Evolutionary conservation across 176 grass and related monocot genomes (phyloP).

Genomic region (Luzula sylvatica): DNA sequence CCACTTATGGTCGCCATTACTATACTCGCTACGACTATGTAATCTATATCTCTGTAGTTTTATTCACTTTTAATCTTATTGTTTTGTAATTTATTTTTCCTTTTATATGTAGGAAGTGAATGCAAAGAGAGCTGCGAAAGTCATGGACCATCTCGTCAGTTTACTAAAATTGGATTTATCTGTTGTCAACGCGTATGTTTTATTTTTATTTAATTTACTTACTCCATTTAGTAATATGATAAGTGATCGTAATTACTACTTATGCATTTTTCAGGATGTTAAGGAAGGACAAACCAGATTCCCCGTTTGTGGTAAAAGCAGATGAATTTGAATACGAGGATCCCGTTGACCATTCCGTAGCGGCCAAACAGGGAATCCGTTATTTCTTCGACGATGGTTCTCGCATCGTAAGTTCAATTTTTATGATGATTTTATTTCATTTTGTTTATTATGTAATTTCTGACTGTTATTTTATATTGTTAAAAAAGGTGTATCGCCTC

Average conservation of each 20-base stretch:
- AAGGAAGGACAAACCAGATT: conserved; percentile 59
- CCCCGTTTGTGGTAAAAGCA: conserved; percentile 50
- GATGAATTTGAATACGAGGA: conserved; percentile 99
- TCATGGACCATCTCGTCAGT: conserved; percentile 70
- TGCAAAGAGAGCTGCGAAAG: conserved; percentile 62
- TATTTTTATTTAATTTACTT: neutral
- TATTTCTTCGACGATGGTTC: conserved; percentile 94
- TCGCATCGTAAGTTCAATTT: conserved; percentile 47
- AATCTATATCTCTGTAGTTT: conserved; percentile 35
- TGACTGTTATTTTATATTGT: conserved; percentile 13
- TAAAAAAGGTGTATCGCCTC: conserved; percentile 90
- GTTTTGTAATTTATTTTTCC: conserved; percentile 19
- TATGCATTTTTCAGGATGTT: conserved; percentile 52
- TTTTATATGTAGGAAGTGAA: conserved; percentile 77
- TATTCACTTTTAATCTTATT: conserved; percentile 1
- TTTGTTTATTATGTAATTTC: conserved; percentile 2
- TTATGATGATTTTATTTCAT: neutral
- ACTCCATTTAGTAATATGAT: too few relatives aligned
- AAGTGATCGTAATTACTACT: too few relatives aligned
- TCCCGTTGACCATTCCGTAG: conserved; percentile 89
- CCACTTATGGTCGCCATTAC: conserved; percentile 92
- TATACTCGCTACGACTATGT: conserved; percentile 98
- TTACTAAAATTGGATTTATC: conserved; percentile 70
- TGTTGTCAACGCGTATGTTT: conserved; percentile 76
- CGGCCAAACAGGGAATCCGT: conserved; percentile 83